Evolutionary conservation across 2,329 filamentous ascomycete species (phyloP), one percentile per base, ranked within the genome.

Genomic region (Decorospora gaudefroyi): DNA sequence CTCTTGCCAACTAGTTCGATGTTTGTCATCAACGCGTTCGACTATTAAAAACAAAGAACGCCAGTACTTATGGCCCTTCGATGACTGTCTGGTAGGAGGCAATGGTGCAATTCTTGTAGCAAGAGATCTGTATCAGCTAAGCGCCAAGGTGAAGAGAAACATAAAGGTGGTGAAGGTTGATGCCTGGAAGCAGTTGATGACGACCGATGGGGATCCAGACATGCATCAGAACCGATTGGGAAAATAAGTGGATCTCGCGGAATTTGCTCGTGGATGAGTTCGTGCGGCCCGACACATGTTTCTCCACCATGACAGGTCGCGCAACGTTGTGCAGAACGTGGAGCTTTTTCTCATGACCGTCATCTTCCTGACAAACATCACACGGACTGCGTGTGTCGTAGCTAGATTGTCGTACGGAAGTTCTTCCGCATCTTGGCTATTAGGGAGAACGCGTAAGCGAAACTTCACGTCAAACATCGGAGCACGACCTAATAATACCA

Each of bases 1-100:
- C 40, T 38, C 39, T 38, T 43, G 28, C 44, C 42, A 47, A 36
- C 44, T 47, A 43, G 22, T 43, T 43, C 44, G 39, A 47, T 47
- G 13, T 38, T 47, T 43, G 33, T 43, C 34, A 43, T 26, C 44
- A 27, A 13, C 13, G 25, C 28, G 33, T 26, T 43, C 44, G 23
- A 35, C 38, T 46, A 42, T 31, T 29, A 28, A 28, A 19, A 38
- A 12, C 18, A 22, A 10, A 11, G 21, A 38, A 30, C 8, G 26
- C 23, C 42, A 18, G 26, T 23, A n/a, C n/a, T n/a, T n/a, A n/a
- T n/a, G 40, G 12, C 25, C n/a, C 18, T 15, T 47, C 12, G 26
- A 11, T 17, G 35, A 15, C 31, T 15, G 15, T 28, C 8, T 31
- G 18, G 28, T 7, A 23, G 21, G 25, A 13, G 15, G 4, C 15